Evolutionary conservation across 805 yeast genomes (phyloP).

Genomic region (Saccharomycopsis guyanensis): DNA sequence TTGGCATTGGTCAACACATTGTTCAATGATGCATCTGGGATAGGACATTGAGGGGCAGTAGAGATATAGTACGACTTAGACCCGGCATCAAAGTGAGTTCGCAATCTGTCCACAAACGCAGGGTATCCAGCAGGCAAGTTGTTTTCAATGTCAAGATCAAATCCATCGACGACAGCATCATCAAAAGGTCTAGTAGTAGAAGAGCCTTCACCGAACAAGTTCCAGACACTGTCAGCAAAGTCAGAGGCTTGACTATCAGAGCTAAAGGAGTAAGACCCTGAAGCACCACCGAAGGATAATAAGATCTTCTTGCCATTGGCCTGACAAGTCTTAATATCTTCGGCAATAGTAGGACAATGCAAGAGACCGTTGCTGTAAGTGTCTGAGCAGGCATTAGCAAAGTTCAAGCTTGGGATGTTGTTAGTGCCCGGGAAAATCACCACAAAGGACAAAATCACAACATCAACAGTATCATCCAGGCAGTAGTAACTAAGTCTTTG

Average conservation of each 20-base stretch:
- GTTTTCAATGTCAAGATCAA: conserved; percentile 85
- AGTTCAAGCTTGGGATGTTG: conserved; percentile 30
- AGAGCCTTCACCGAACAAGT: conserved; percentile 43
- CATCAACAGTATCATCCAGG: conserved; percentile 43
- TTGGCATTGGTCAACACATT: conserved; percentile 42
- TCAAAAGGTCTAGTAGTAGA: conserved; percentile 39
- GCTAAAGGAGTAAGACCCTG: conserved; percentile 80
- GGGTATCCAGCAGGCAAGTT: conserved; percentile 57
- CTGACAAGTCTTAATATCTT: conserved; percentile 73
- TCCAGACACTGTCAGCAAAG: conserved; percentile 55
- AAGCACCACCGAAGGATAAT: conserved; percentile 68
- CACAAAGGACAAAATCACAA: conserved; percentile 22
- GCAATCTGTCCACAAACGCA: conserved; percentile 45
- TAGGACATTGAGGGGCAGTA: conserved; percentile 76
- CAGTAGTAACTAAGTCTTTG: conserved; percentile 44
- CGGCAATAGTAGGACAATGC: conserved; percentile 40
- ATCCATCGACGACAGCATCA: conserved; percentile 74
- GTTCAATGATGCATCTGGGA: conserved; percentile 54
- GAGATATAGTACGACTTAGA: conserved; percentile 52
- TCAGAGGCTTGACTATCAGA: conserved; percentile 67
- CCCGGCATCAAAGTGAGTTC: conserved; percentile 33
- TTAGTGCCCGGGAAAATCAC: conserved; percentile 37
- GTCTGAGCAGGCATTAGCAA: conserved; percentile 34
- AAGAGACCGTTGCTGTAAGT: conserved; percentile 27
- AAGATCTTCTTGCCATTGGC: conserved; percentile 65